Evolutionary conservation across 768 basidiomycete species (phyloP), one percentile per base, ranked within the genome.

Genomic region (Tubosaeta brunneosetosa): DNA sequence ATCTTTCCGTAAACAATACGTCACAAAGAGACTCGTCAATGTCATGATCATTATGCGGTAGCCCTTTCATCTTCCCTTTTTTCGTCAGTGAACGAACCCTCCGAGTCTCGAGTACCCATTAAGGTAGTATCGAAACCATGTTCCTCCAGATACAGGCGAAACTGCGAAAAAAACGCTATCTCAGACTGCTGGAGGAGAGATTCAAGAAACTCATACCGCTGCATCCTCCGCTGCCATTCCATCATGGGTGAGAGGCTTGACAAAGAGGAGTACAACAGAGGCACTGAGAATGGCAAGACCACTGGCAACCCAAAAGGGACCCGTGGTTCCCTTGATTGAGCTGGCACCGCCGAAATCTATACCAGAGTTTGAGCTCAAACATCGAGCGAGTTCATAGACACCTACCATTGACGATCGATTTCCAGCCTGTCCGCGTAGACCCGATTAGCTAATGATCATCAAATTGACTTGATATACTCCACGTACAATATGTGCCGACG

Each of bases 251-350:
- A 94, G 76, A 36, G 91, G 90, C 42, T 73, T 76, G 61, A 97
- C 80, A 70, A 89, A 84, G 68, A 90, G 67, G 58, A 84, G 77
- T 0, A 85, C 84, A 57, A 91, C 71, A 9, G 83, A 19, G 3
- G 94, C 93, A 54, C 88, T 90, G 47, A 92, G 56, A 43, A 95
- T 57, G 4, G 91, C 91, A 44, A 97, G 78, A 75, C 84, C 86
- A 58, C 87, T 88, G n/a, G 78, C 91, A 56, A 92, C 67, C 88
- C 86, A 91, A 79, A 92, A 92, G 13, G 90, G 90, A 17, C 91
- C 90, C 0, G 91, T 92, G 64, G 87, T 85, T 46, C 85, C 87
- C 55, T 72, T 77, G 34, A 70, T 65, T 25, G 79, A 70, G 12
- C 47, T 58, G 2, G 76, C 9, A 6, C 84, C 85, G 54, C 84